A percentile compares a stretch with the other conserved stretches of the same genome.
Conservation (phyloP, 2,329 filamentous ascomycete species). For the Epicoccum nigrum region DNA sequence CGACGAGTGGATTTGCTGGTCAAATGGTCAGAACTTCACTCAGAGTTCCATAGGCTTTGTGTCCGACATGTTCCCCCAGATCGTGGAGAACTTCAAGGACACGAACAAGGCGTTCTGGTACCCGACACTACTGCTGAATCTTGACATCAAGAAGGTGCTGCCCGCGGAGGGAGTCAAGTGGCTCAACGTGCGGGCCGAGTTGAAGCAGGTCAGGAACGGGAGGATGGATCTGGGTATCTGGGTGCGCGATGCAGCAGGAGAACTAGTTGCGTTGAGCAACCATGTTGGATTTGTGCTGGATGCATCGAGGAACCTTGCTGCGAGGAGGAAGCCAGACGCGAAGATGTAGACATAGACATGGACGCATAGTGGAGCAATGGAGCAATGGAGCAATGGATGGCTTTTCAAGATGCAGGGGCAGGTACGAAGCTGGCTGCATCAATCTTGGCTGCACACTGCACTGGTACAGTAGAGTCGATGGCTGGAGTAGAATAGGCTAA, state of each 20-base stretch:
- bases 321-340: constrained; percentile 50
- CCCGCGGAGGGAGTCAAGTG: constrained; percentile 73
- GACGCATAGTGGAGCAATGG: neutral
- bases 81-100: constrained; percentile 60
- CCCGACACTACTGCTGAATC: constrained; percentile 74
- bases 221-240: constrained; percentile 76
- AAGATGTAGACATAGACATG: constrained; percentile 47
- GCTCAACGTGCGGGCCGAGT: constrained; percentile 69
- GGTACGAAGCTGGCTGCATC: neutral
- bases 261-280: constrained; percentile 70
- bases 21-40: constrained; percentile 66
- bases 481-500: too few relatives aligned
- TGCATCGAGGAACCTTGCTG: constrained; percentile 67
- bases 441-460: too few relatives aligned
- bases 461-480: too few relatives aligned
- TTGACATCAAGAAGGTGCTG: constrained; percentile 77
- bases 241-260: constrained; percentile 67
- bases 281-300: constrained; percentile 70
- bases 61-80: constrained; percentile 71
- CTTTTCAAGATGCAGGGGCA: neutral
- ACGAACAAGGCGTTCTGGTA: constrained; percentile 66
- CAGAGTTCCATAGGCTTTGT: constrained; percentile 69
- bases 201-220: constrained; percentile 73
- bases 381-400: neutral
- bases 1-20: constrained; percentile 72